Conservation (phyloP, 2,329 filamentous ascomycete species). For the Sclerotinia spermophila region DNA sequence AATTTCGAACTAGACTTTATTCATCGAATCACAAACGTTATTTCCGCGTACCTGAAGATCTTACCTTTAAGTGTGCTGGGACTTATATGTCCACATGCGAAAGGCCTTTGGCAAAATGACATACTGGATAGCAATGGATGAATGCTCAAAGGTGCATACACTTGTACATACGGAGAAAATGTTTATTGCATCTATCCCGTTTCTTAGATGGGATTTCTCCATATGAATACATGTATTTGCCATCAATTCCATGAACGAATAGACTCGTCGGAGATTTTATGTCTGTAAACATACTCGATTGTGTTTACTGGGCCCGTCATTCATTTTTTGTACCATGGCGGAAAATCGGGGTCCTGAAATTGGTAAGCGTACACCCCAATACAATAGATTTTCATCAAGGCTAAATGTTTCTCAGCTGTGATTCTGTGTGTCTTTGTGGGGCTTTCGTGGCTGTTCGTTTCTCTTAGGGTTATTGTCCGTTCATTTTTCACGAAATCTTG, state of each 20-base stretch:
- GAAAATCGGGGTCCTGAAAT: conserved; percentile 8
- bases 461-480: conserved; percentile 29
- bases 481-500: conserved; percentile 28
- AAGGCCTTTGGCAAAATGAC: not conserved
- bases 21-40: not conserved
- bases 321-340: not conserved
- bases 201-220: not conserved
- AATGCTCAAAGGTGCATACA: not conserved
- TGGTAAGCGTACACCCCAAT: not conserved
- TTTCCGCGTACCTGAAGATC: not conserved
- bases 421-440: conserved; percentile 26
- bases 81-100: not conserved
- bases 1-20: not conserved
- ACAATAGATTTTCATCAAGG: not conserved
- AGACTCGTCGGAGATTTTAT: not conserved
- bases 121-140: not conserved
- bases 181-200: not conserved
- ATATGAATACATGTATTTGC: not conserved
- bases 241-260: not conserved
- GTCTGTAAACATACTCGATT: not conserved
- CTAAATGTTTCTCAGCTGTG: conserved; percentile 22
- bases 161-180: not conserved
- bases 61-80: not conserved
- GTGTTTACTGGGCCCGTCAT: not conserved
- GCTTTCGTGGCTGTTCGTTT: conserved; percentile 29